Conservation (phyloP, 2,329 filamentous ascomycete genomes). For the Fusarium verrucosum region DNA sequence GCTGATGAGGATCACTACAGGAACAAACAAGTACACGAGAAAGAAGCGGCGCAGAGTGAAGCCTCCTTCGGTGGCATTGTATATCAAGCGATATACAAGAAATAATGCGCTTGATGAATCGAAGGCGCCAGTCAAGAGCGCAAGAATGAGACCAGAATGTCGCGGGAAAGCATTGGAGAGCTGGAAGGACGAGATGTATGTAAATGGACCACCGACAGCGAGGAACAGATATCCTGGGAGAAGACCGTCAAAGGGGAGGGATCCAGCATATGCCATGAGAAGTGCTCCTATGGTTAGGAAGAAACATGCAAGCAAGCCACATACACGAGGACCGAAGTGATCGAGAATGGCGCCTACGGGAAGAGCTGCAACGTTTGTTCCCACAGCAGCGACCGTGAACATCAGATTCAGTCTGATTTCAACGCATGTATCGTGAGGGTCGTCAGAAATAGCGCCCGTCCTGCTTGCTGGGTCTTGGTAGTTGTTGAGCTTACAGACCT, state of each 20-base stretch:
- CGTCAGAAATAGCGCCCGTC: constrained; percentile 28
- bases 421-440: constrained; percentile 53
- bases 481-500: constrained; percentile 60
- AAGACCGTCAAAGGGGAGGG: constrained; percentile 73
- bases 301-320: constrained; percentile 73
- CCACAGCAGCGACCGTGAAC: constrained; percentile 90
- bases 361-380: constrained; percentile 85
- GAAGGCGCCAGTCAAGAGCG: constrained; percentile 82
- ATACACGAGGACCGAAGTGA: constrained; percentile 79
- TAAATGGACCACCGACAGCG: constrained; percentile 80
- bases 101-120: constrained; percentile 84
- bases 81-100: constrained; percentile 76
- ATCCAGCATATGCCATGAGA: constrained; percentile 72
- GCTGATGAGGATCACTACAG: constrained; percentile 69
- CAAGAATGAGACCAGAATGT: constrained; percentile 80
- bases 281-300: constrained; percentile 76
- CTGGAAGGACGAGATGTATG: constrained; percentile 85
- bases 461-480: constrained; percentile 9
- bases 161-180: constrained; percentile 84
- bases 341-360: constrained; percentile 88
- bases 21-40: constrained; percentile 75
- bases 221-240: constrained; percentile 79
- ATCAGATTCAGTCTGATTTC: constrained; percentile 80
- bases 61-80: constrained; percentile 62
- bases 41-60: constrained; percentile 77